Percentiles rank a stretch among this genome's conserved stretches.
Conservation (phyloP, 257 asterid species). For the Nicotiana benthamiana region DNA sequence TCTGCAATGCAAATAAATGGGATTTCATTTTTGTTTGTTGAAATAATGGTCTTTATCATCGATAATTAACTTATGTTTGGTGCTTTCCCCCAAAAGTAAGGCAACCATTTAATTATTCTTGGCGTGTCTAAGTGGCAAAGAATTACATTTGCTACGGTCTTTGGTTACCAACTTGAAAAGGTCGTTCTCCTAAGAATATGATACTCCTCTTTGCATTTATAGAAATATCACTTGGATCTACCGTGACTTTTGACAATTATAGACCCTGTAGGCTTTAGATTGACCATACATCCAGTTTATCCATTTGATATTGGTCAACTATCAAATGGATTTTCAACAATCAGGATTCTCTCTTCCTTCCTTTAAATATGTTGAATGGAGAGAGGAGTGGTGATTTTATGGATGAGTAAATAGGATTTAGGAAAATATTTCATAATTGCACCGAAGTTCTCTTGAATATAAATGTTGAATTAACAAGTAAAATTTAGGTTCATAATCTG, state of each 20-base stretch:
- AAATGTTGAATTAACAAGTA: too few relatives aligned
- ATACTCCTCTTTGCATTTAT: background rate
- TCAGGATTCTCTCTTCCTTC: background rate
- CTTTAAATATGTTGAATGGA: background rate
- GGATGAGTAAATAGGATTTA: background rate
- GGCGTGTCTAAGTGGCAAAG: constrained; percentile 7
- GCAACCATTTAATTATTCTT: background rate
- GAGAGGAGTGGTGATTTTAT: background rate
- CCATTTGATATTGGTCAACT: background rate
- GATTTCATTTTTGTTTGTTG: background rate
- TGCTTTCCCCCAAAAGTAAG: background rate
- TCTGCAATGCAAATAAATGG: background rate
- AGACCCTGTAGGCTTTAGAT: background rate
- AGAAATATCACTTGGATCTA: background rate
- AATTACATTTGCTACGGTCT: background rate
- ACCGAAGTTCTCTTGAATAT: background rate
- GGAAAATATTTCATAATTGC: background rate
- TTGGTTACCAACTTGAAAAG: background rate
- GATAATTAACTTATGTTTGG: background rate
- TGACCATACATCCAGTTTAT: background rate
- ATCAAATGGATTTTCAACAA: background rate
- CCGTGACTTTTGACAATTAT: background rate
- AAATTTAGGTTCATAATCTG: background rate
- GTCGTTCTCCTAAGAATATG: background rate
- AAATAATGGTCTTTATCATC: background rate